Evolutionary conservation across 495 filamentous ascomycete species (phyloP), one percentile per base, ranked within the genome.

Genomic region (Niebla homalea): DNA sequence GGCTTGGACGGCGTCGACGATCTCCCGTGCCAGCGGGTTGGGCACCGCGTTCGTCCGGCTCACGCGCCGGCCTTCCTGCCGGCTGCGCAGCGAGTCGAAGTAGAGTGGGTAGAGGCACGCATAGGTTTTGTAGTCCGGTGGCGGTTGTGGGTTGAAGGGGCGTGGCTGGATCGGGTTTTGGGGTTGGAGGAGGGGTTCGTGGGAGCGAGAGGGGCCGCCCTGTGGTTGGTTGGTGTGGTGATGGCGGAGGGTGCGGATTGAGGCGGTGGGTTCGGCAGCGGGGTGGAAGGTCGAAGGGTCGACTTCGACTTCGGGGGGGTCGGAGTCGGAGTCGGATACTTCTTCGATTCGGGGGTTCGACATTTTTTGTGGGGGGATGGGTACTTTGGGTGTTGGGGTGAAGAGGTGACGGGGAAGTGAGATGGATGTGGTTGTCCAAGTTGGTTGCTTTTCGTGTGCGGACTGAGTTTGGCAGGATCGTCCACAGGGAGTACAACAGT

Each of bases 101-200:
- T 98, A 97, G 49, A 96, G 58, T 0, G 92, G 90, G 70, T 97
- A 98, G 20, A 98, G 74, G 67, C 86, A 93, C 66, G 90, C 84
- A 69, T 74, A 93, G 62, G 78, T 63, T 56, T 82, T 84, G 68
- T 82, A 73, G 41, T 78, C 73, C 55, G 64, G 63, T 57, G 66
- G 61, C 14, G 60, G 62, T 65, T 56, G 64, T 57, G 38, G 63
- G 61, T 48, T 68, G 65, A 26, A 61, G 61, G 54, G 62, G 49
- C 14, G 66, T 40, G 36, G 40, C 32, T 60, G 26, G 61, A 54
- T 32, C 16, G 36, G 23, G 14, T 26, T 43, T 25, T 29, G 43
- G 32, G 40, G 38, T 15, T 15, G 47, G 12, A n/a, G 36, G 3
- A 19, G 58, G 56, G 21, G 52, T 39, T 36, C 57, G 36, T 36